Base-by-base conservation (phyloP, 129 eudicot species). In the Escallonia rubra region DNA sequence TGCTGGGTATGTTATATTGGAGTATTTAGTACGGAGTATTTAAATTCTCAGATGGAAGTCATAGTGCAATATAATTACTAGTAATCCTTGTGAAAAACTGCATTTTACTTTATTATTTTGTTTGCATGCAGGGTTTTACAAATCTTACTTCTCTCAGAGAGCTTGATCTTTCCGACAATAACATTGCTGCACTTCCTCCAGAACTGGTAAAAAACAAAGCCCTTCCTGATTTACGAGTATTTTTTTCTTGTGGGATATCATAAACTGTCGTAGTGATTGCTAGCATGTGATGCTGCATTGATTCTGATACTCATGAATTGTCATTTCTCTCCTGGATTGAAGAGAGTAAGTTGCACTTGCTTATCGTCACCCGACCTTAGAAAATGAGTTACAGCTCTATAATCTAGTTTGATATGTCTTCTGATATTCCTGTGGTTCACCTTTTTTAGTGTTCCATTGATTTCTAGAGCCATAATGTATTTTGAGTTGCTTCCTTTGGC, bases 101-200 rank as follows among this genome's bases (percentile, higher is more conserved):
- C 42, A 10, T 66, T 49, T 47, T 57, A 34, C 63, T 48, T 43
- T 60, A 44, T 3, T 52, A 4, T 52, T 45, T 64, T 50, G 70
- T 75, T 76, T 49, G 16, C 43, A 34, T 77, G 78, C 88, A 93
- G 99, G 85, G 82, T 66, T 78, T 89, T 47, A 83, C 86, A 77
- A 74, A 84, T 72, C 66, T 86, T 61, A 80, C 85, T 63, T 82
- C 88, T 75, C 92, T 93, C 51, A 77, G 76, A 5, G 95, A 93
- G 80, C 92, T 93, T 59, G 84, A 83, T 54, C 83, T 93, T 57
- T 89, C 96, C 34, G 96, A 93, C 76, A 93, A 93, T 68, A 85
- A 82, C 75, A 93, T 93, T 51, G 64, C 88, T 47, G 47, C 90
- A 46, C 88, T 93, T 75, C 95, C 99, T 41, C 79, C 99, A 56